Base-by-base conservation (phyloP, 2,329 filamentous ascomycete genomes). In the Aspergillus pseudotamarii region DNA sequence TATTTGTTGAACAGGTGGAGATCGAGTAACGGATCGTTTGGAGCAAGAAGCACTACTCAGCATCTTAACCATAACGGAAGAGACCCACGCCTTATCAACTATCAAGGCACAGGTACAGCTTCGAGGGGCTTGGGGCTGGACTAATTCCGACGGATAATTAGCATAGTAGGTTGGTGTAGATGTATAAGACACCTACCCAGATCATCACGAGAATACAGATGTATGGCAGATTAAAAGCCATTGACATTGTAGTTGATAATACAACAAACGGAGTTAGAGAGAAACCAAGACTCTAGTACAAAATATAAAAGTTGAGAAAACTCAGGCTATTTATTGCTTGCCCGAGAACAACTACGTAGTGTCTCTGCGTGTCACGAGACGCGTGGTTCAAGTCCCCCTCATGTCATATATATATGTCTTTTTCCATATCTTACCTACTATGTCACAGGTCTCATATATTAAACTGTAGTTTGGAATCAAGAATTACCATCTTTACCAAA, bases 11-110 rank as follows among this genome's bases (percentile, higher is more conserved):
- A 30, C 8, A 65, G 64, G 58, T 30, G 60, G 61, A 16, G 64
- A 63, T 36, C 54, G 58, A 30, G 28, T 63, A 6, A 61, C 58
- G 4, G 55, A 63, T 45, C 36, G 54, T 43, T 19, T 48, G 14
- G 58, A 63, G 8, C 64, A 63, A 59, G 61, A 59, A 26, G 58
- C 64, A n/a, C 43, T 63, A 32, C 51, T 65, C 4, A 34, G 51
- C 4, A 59, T 65, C 6, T 56, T 65, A 19, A 58, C 59, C 38
- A 56, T 34, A 19, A 63, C 60, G 9, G 58, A 65, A 53, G 51
- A 61, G 6, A 50, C 38, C 5, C 64, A 63, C 32, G 61, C 57
- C 5, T 57, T 65, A 14, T 54, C 64, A 3, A 65, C 58, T n/a
- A n/a, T 3, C 19, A 57, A 61, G 14, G 50, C 64, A 21, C 64